Evolutionary conservation across 805 yeast genomes (phyloP).

Genomic region (Saturnispora saitoi): DNA sequence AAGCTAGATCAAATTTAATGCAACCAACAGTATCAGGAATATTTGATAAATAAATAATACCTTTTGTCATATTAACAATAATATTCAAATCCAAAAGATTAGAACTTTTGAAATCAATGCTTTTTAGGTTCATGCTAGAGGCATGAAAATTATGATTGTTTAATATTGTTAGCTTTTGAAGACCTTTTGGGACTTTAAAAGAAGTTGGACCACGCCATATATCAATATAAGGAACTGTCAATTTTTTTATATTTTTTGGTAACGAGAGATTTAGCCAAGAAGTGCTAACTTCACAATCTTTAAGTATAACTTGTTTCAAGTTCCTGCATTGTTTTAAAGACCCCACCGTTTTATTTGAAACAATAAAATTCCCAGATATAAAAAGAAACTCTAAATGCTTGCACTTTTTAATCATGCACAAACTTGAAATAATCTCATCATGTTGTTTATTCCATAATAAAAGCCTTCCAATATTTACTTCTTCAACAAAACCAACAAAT

Average conservation of each 20-base stretch:
- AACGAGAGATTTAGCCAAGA: not conserved
- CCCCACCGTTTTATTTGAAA: not conserved
- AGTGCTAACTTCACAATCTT: not conserved
- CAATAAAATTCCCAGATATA: not conserved
- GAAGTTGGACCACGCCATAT: not conserved
- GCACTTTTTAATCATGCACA: not conserved
- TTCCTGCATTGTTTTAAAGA: not conserved
- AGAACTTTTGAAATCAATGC: too few species aligned
- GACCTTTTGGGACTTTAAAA: not conserved
- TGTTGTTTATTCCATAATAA: not conserved
- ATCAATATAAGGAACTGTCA: not conserved
- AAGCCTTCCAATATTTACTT: not conserved
- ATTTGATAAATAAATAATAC: too few species aligned
- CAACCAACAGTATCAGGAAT: too few species aligned
- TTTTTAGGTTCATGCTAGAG: conserved; percentile 25
- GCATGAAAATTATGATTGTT: not conserved
- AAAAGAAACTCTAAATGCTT: not conserved
- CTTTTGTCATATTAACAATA: too few species aligned
- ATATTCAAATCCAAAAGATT: too few species aligned
- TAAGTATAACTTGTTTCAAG: not conserved
- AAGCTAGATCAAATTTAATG: too few species aligned
- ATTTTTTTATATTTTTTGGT: not conserved
- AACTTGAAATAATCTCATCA: not conserved
- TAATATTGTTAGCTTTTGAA: not conserved
- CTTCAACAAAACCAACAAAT: not conserved